Evolutionary conservation across 1,284 basidiomycete genomes (phyloP), one percentile per base, ranked within the genome.

Genomic region (Trichosporon faecale): DNA sequence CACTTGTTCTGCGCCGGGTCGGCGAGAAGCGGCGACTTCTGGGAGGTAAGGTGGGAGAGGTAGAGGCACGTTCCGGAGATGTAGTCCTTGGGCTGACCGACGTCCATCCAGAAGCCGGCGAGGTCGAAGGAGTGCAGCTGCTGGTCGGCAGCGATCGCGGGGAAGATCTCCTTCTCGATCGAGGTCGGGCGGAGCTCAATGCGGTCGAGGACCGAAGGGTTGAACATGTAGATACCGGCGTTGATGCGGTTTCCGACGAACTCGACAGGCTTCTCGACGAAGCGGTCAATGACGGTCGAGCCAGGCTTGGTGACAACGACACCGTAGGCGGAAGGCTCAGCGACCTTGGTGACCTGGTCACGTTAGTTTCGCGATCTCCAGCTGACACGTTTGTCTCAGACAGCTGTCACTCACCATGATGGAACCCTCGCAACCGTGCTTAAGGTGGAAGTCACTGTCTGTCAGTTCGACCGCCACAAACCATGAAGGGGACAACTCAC

Each of bases 151-250:
- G 85, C 85, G 72, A 87, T 85, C 27, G 79, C 82, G 31, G 86
- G 86, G 85, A 86, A 86, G 75, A 85, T 83, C 76, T 87, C 86
- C 77, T 84, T 85, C 79, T 87, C 86, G 76, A 87, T 87, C 44
- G 86, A 87, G 18, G 86, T 87, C 8, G 85, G 85, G 76, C 84
- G 84, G 67, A 85, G 83, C 83, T 87, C 85, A 71, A 87, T 87
- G 67, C 86, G 83, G 77, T 85, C 77, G 67, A 87, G 80, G 61
- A 87, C 80, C 49, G 79, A 82, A 12, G 86, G 86, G 83, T 85
- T 85, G 84, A 87, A 86, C 77, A 87, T 86, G 82, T 87, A 87
- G 82, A 87, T 86, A 79, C 86, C 86, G 71, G 86, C 86, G 80
- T 87, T 87, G 82, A 87, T 86, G 69, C 85, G 79, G 84, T 87